Evolutionary conservation across 148 eudicot genomes (phyloP).

Genomic region (Chenopodium album): DNA sequence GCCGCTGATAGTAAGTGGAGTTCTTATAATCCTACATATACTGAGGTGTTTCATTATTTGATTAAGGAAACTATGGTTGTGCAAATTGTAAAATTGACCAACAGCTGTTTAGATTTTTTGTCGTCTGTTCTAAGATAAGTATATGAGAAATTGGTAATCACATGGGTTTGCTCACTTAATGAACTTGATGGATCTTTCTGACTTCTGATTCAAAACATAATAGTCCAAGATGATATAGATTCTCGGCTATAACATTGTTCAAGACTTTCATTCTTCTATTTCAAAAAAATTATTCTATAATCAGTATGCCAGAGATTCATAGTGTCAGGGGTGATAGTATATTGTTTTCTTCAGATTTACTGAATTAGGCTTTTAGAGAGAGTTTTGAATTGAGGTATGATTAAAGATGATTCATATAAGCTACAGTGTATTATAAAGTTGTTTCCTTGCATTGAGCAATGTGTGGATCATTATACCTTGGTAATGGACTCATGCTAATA

Average conservation of each 20-base stretch:
- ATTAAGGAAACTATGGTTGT: not conserved
- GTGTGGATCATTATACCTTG: not conserved
- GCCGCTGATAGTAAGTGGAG: conserved; percentile 8
- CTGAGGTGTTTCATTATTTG: not conserved
- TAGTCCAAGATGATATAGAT: not conserved
- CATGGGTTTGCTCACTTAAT: not conserved
- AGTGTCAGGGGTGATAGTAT: not conserved
- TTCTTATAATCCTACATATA: not conserved
- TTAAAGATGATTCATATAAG: not conserved
- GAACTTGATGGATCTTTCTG: not conserved
- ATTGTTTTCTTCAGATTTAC: not conserved
- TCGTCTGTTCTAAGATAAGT: not conserved
- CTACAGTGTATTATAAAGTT: not conserved
- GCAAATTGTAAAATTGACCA: not conserved
- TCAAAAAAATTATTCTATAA: not conserved
- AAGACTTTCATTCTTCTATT: not conserved
- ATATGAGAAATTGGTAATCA: not conserved
- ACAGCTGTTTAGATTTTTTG: not conserved
- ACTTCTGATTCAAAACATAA: not conserved
- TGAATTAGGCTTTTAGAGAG: not conserved
- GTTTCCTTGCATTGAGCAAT: not conserved
- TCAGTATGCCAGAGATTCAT: not conserved
- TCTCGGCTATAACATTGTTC: not conserved
- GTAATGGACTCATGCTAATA: not conserved
- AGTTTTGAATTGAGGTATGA: not conserved